A percentile compares a stretch with the other conserved stretches of the same genome.
Evolutionary conservation across 2,329 filamentous ascomycete genomes (phyloP).

Genomic region (Trichoderma arundinaceum): DNA sequence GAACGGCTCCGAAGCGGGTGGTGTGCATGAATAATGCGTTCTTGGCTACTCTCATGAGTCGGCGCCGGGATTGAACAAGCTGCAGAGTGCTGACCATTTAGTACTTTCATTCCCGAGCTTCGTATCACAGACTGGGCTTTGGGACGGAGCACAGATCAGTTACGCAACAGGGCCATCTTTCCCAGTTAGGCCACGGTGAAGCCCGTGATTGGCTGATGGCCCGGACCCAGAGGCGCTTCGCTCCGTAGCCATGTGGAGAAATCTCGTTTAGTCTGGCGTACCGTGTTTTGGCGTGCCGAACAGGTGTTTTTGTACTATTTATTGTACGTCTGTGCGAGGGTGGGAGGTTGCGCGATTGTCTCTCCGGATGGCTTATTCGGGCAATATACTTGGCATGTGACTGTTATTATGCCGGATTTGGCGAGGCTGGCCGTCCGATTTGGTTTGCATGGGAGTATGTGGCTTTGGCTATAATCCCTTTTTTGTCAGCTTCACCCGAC

Average conservation of each 20-base stretch:
- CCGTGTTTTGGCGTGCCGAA: not conserved
- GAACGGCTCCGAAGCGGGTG: too few relatives aligned
- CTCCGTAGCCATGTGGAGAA: not conserved
- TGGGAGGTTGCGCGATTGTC: rapidly evolving
- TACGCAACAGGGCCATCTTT: not conserved
- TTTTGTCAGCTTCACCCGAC: too few relatives aligned
- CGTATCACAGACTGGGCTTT: too few relatives aligned
- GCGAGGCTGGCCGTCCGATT: not conserved
- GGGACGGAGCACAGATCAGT: constrained; percentile 5
- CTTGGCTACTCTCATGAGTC: too few relatives aligned
- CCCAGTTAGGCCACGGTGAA: constrained; percentile 6
- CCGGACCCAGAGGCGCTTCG: not conserved
- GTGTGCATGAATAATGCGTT: too few relatives aligned
- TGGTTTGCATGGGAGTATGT: too few relatives aligned
- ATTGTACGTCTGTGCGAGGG: not conserved
- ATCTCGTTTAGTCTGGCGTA: not conserved
- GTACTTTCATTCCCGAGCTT: too few relatives aligned
- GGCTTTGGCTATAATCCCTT: not conserved
- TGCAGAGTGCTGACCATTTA: too few relatives aligned
- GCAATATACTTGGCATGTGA: not conserved
- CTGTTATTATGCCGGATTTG: not conserved
- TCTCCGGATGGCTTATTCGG: not conserved
- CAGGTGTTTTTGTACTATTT: too few relatives aligned
- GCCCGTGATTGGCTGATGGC: constrained; percentile 1
- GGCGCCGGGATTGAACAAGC: too few relatives aligned